Evolutionary conservation across 192 early-diverging fungal genomes (phyloP), one percentile per base, ranked within the genome.

Genomic region (Coemansia umbellata): DNA sequence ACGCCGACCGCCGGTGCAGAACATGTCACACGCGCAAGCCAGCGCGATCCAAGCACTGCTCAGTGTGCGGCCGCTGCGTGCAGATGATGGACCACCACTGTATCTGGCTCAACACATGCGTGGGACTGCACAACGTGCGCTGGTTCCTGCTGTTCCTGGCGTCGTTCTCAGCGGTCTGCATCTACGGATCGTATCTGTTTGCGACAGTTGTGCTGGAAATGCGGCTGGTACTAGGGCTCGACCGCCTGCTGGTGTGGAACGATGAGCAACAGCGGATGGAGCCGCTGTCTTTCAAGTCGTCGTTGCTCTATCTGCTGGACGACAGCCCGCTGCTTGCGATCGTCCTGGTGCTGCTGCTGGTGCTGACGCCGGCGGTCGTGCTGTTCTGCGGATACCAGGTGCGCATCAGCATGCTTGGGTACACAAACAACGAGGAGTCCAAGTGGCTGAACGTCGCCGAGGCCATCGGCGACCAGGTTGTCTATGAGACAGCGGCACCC

Each of bases 61-160:
- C 69, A 19, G 56, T 55, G 8, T 79, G 77, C 50, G 50, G 47
- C 14, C 48, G 37, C 30, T 79, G 77, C 56, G 52, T 79, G 18
- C 60, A 66, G 51, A 65, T 67, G 59, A 44, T 65, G 66, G 77
- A 79, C 59, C 77, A 79, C 58, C 77, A 79, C 43, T 79, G 77
- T 36, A 61, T 78, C 19, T 78, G 76, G 76, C 58, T 78, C 26
- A 78, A 78, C 62, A 78, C 65, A 65, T 78, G 76, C 58, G 70
- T 78, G 15, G 76, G 76, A 7, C 66, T 73, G 37, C 37, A 57
- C 53, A 78, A 78, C 50, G 53, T 50, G 44, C 70, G 66, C 10
- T 74, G 66, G 60, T 78, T 78, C 43, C 54, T 78, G 30, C 26
- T 30, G 23, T 78, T 78, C 41, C 62, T 78, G 2, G 55, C 42